Evolutionary conservation across 2,329 filamentous ascomycete genomes (phyloP), one percentile per base, ranked within the genome.

Genomic region (Colletotrichum gloeosporioides): DNA sequence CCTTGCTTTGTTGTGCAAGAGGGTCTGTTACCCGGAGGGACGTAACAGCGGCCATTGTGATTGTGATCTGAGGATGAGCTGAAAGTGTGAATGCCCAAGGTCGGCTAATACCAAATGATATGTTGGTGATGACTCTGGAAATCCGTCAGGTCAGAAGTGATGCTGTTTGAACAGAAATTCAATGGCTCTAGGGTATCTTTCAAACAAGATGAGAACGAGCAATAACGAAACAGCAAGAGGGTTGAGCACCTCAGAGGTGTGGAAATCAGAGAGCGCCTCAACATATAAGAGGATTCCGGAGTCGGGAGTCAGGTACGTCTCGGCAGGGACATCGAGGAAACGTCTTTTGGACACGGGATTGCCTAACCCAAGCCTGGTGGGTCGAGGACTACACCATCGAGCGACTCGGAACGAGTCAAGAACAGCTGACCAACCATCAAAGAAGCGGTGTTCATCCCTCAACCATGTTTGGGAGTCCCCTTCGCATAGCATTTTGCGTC

Each of bases 311-410:
- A 64, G 55, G 69, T 15, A 75, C 63, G 63, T 73, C 63, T 32
- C 53, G 39, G 55, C 55, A 67, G 39, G 69, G 73, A 31, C 73
- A 59, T 73, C 63, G 55, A 75, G 73, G 59, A 78, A 71, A 76
- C 77, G 77, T 76, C 77, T 78, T 78, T 77, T 71, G 62, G 71
- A 70, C 68, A 64, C 62, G 34, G 72, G 34, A 78, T 78, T 75
- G 76, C 77, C 77, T 78, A 77, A 78, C 75, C 75, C 66, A 75
- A 74, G 62, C 68, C 72, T 63, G 61, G 77, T 78, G 77, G 77
- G 77, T 77, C 75, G 34, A 63, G 55, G 44, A 73, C 62, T 53
- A 71, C 61, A 72, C 73, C 76, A 44, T 76, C 76, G 64, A 69
- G 73, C 68, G 66, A 76, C 59, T 70, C 61, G 59, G 71, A 75